Base-by-base conservation (phyloP, 2,329 filamentous ascomycete genomes). In the Aspergillus puulaauensis region DNA sequence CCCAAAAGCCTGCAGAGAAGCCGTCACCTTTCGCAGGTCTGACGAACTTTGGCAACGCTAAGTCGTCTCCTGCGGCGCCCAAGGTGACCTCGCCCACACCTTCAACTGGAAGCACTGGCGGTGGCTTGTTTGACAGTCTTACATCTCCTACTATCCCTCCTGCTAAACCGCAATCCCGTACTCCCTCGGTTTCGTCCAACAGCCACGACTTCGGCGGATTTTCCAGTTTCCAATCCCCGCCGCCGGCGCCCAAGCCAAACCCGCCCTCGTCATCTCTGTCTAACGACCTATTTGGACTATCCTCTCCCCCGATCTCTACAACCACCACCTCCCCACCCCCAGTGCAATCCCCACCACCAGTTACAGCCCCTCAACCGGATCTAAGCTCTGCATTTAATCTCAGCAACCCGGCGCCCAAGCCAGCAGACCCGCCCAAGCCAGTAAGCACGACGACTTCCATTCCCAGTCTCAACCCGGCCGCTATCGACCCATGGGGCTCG, bases 301-400 rank as follows among this genome's bases (percentile, higher is more conserved):
- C 84, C 0, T 73, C 82, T 43, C 66, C 82, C 51, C 68, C 77
- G 50, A 59, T 66, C 11, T 61, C 79, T 43, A 65, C 77, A 60
- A 67, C 79, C 45, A 67, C 79, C 4, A 66, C 79, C 7, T 73
- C 82, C 7, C 74, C 81, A 7, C 74, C 80, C 14, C 73, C 75
- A 58, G 70, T 75, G 41, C 63, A 43, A 45, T 41, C 51, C 11
- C 40, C 41, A 15, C 48, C 69, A 27, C 71, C 69, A 24, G 71
- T 66, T 67, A 67, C 75, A 17, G 67, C 64, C 52, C 75, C 76
- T 5, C 70, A 73, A 23, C 66, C 70, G 23, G 74, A 78, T 19
- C 72, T 82, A 27, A 82, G 75, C 69, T 95, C 90, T 3, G 88
- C 91, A 5, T 97, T 97, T 77, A 96, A 96, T 70, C 84, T 96